Base-by-base conservation (phyloP, 164 flowering plant genomes). In the Nymphaea colorata region DNA sequence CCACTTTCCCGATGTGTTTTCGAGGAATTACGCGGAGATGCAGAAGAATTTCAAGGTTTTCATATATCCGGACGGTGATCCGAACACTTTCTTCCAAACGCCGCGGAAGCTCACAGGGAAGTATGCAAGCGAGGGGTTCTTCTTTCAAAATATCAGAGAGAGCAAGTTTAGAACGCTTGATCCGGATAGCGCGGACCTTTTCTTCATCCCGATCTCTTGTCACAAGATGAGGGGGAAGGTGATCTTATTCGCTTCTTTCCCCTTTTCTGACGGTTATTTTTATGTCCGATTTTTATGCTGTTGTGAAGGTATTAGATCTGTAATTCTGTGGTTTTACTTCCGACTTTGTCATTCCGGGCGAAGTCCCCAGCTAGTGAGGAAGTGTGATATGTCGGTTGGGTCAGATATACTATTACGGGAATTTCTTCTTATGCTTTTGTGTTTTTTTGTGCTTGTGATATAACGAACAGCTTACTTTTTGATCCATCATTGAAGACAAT, bases 221-320 rank as follows among this genome's bases (percentile, higher is more conserved):
- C 99, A 94, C 73, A 94, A 91, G 82, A 91, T 94, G 97, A 81
- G 97, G 64, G 99, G 98, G 59, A 90, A 88, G 93, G 97, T 93
- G 44, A 25, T 43, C 44, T 1, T 59, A 51, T 53, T 60, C 57
- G 66, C 42, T 62, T 67, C n/a, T 57, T 18, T 41, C 43, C 12
- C 42, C 25, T 17, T 10, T 61, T 12, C 10, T 17, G 41, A 10
- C 6, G 12, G 4, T 61, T 61, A 3, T 61, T 17, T 8, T 61
- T 61, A 10, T 8, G 25, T 10, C 12, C 41, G 57, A 51, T 3
- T 4, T 51, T 51, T 4, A 15, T 51, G 2, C 57, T 51, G 57
- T 47, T 2, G 12, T 7, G 55, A 14, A 47, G 55, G 55, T 2
- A 47, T 47, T 47, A 7, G 55, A 47, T 47, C 55, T 47, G 55